Evolutionary conservation across 1,139 yeast species (phyloP), one percentile per base, ranked within the genome.

Genomic region (Lodderomyces beijingensis): DNA sequence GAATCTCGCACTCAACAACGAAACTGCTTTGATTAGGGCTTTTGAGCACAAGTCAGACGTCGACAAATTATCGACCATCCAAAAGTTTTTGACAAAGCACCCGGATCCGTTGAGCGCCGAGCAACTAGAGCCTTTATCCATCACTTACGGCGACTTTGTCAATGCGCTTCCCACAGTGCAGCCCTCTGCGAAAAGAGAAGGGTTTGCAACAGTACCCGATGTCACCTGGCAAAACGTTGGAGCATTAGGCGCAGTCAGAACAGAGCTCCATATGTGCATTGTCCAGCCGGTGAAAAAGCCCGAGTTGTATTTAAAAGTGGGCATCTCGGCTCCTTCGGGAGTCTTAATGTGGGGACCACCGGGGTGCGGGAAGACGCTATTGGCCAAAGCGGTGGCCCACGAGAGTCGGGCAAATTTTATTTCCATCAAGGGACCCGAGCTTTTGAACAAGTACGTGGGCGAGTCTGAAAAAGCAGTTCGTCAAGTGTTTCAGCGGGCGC

Each of bases 271-370:
- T 52, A 88, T 89, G 91, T 95, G 97, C 13, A 88, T 91, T 43
- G 98, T 93, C 1, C 97, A 89, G 53, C 98, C 98, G 1, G 89
- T 91, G 45, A 81, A 83, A 48, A 77, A 88, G 44, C 99, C 99
- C 1, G 96, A 89, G 43, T 62, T 91, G 13, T 91, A 84, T 51
- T 79, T 78, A 42, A 79, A 81, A 42, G 96, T 91, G 7, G 99
- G 99, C 56, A 89, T 91, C 24, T 77, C 88, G 34, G 96, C 96
- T 0, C 97, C 98, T 1, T 89, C 96, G 0, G 99, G 99, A 35
- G 98, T 91, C 0, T 63, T 91, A 14, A 73, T 91, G 69, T 91
- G 98, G 98, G 99, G 99, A 0, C 99, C 98, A 2, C 98, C 98
- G 2, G 98, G 98, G 15, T 91, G 97, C 64, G 98, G 98, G 70